phyloP scores from a whole-genome alignment of 1,284 basidiomycete species.

The Ustilago lituana region DNA sequence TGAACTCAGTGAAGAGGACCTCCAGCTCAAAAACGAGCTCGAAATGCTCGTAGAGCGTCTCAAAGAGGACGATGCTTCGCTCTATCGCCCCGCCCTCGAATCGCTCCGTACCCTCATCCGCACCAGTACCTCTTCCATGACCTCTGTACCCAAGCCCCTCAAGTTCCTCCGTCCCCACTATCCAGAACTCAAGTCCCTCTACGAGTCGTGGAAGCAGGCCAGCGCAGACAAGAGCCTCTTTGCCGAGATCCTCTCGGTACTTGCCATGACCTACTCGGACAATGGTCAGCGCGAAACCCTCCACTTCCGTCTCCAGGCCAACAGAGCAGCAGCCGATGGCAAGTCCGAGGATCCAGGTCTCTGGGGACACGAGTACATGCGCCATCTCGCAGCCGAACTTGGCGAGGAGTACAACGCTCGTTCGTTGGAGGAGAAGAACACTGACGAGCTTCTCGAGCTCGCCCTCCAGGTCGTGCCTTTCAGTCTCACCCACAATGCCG shows the following conservation, averaged over 20 bases:
- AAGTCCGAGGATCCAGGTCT: constrained; percentile 78
- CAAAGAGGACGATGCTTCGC: constrained; percentile 83
- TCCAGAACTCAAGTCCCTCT: constrained; percentile 75
- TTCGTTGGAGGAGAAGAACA: constrained; percentile 45
- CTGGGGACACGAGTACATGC: constrained; percentile 99
- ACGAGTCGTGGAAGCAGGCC: constrained; percentile 52
- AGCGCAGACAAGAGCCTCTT: constrained; percentile 78
- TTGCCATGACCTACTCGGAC: constrained; percentile 99
- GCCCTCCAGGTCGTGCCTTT: constrained; percentile 90
- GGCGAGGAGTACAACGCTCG: constrained; percentile 85
- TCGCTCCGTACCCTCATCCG: constrained; percentile 91
- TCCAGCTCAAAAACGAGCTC: constrained; percentile 90
- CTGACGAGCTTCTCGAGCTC: constrained; percentile 71
- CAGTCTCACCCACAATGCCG: constrained; percentile 92
- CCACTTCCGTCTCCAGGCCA: constrained; percentile 59
- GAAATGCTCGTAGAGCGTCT: constrained; percentile 97
- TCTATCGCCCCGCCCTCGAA: constrained; percentile 92
- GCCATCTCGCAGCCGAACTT: constrained; percentile 94
- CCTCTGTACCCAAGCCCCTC: constrained; percentile 98
- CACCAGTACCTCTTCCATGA: constrained; percentile 98
- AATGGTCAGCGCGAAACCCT: constrained; percentile 94
- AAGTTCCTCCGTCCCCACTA: constrained; percentile 98
- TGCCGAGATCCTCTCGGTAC: constrained; percentile 96
- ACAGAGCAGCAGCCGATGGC: constrained; percentile 39
- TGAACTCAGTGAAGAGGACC: constrained; percentile 88